Percentiles rank a stretch among this genome's conserved stretches.
Evolutionary conservation across 139 green algal species (phyloP).

Genomic region (Trebouxia sp.): DNA sequence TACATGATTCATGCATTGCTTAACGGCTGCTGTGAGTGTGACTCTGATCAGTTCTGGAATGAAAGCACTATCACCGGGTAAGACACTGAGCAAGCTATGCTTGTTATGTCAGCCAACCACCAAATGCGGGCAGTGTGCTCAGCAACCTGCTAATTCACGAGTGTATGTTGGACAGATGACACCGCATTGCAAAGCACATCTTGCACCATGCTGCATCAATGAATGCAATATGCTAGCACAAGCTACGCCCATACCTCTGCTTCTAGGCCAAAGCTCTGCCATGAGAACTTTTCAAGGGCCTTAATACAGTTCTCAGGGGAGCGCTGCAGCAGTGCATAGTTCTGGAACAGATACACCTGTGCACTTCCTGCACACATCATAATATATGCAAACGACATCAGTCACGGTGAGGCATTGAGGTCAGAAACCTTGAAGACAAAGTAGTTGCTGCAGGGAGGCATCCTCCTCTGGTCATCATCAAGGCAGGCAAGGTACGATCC

Average conservation of each 20-base stretch:
- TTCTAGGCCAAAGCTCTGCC: constrained; percentile 7
- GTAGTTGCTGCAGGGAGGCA: too few species aligned
- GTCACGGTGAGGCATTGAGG: not conserved
- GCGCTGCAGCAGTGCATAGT: constrained; percentile 27
- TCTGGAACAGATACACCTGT: constrained; percentile 26
- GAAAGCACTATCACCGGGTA: too few species aligned
- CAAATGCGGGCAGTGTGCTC: too few species aligned
- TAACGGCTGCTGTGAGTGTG: too few species aligned
- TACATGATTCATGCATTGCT: too few species aligned
- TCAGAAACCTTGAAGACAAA: not conserved
- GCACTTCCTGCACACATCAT: not conserved
- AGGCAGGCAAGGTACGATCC: too few species aligned
- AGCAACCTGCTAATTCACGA: too few species aligned
- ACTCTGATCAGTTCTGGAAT: too few species aligned
- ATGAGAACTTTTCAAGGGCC: constrained; percentile 1
- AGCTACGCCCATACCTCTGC: not conserved
- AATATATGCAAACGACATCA: not conserved
- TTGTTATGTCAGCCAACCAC: too few species aligned
- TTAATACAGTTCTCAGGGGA: constrained; percentile 11
- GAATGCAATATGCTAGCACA: not conserved
- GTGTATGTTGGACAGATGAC: too few species aligned
- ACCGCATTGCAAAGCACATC: not conserved
- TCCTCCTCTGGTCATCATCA: too few species aligned
- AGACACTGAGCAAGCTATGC: too few species aligned
- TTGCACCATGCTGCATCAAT: not conserved